Evolutionary conservation across 805 yeast genomes (phyloP).

Genomic region (Suhomyces pyralidae): DNA sequence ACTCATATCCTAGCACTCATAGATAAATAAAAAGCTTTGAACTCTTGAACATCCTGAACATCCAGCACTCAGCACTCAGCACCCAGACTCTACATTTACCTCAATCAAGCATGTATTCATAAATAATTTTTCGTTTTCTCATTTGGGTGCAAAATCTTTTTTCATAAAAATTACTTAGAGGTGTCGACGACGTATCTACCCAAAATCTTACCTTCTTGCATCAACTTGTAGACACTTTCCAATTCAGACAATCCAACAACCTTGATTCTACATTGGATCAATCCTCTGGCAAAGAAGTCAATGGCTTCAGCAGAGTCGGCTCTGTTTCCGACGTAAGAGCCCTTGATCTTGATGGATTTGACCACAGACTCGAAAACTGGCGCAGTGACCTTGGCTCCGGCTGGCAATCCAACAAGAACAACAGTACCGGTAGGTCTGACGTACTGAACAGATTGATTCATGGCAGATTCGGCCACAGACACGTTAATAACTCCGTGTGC

Average conservation of each 20-base stretch:
- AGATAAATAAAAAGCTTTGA: no score
- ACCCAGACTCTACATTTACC: no score
- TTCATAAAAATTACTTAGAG: slow-evolving; percentile 38
- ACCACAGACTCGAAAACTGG: slow-evolving; percentile 73
- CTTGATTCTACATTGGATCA: slow-evolving; percentile 69
- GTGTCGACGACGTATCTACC: slow-evolving; percentile 91
- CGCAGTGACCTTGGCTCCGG: slow-evolving; percentile 68
- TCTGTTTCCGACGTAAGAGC: slow-evolving; percentile 88
- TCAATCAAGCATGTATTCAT: not conserved
- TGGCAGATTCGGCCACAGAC: slow-evolving; percentile 53
- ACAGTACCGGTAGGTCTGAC: slow-evolving; percentile 34
- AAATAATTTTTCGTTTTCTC: not conserved
- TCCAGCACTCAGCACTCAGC: no score
- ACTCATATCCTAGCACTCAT: no score
- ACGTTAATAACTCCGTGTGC: slow-evolving; percentile 50
- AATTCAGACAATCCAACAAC: slow-evolving; percentile 73
- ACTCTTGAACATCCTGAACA: no score
- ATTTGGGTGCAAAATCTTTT: not conserved
- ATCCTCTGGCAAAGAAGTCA: slow-evolving; percentile 69
- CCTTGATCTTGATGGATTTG: slow-evolving; percentile 67
- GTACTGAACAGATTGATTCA: slow-evolving; percentile 47
- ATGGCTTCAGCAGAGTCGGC: slow-evolving; percentile 81
- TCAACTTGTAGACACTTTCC: slow-evolving; percentile 64
- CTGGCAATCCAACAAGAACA: slow-evolving; percentile 68
- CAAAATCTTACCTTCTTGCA: slow-evolving; percentile 80